Conservation (phyloP, 2,329 filamentous ascomycete genomes). For the Phyllosticta paracitricarpa region DNA sequence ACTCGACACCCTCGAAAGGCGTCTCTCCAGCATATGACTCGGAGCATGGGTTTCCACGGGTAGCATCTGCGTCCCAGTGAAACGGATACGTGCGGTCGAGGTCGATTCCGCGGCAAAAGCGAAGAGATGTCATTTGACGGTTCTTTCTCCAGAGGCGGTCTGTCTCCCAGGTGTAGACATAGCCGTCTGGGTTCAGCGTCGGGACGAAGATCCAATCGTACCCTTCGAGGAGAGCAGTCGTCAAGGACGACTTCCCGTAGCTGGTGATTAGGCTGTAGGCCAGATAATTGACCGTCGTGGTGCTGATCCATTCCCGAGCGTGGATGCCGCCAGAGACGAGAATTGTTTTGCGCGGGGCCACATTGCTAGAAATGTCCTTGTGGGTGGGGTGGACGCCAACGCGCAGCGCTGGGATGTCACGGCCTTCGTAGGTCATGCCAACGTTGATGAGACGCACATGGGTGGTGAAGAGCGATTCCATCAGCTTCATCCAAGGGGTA, state of each 20-base stretch:
- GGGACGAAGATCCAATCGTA: slow-evolving; percentile 88
- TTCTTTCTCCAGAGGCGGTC: slow-evolving; percentile 96
- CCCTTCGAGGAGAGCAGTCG: slow-evolving; percentile 68
- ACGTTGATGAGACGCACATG: slow-evolving; percentile 65
- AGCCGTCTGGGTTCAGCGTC: slow-evolving; percentile 85
- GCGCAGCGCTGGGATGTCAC: slow-evolving; percentile 72
- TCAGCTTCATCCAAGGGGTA: slow-evolving; percentile 80
- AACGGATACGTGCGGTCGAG: slow-evolving; percentile 80
- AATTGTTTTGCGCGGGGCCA: slow-evolving; percentile 58
- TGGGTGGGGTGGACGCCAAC: slow-evolving; percentile 52
- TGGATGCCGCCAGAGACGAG: slow-evolving; percentile 80
- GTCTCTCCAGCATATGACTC: slow-evolving; percentile 78
- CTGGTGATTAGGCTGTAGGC: slow-evolving; percentile 80
- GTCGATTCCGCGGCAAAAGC: slow-evolving; percentile 80
- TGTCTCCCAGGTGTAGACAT: slow-evolving; percentile 84
- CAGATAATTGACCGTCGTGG: slow-evolving; percentile 80
- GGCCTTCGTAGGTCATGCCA: slow-evolving; percentile 79
- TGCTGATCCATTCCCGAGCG: slow-evolving; percentile 93
- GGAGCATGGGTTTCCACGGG: slow-evolving; percentile 69
- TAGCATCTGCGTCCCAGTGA: slow-evolving; percentile 63
- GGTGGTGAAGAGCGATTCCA: slow-evolving; percentile 81
- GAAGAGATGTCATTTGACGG: slow-evolving; percentile 68
- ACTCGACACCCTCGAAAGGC: slow-evolving; percentile 76
- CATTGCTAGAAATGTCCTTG: slow-evolving; percentile 26
- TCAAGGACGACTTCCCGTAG: slow-evolving; percentile 60